Percentiles rank a stretch among this genome's conserved stretches.
Conservation (phyloP, 306 rosid species). For the Acacia confusa region DNA sequence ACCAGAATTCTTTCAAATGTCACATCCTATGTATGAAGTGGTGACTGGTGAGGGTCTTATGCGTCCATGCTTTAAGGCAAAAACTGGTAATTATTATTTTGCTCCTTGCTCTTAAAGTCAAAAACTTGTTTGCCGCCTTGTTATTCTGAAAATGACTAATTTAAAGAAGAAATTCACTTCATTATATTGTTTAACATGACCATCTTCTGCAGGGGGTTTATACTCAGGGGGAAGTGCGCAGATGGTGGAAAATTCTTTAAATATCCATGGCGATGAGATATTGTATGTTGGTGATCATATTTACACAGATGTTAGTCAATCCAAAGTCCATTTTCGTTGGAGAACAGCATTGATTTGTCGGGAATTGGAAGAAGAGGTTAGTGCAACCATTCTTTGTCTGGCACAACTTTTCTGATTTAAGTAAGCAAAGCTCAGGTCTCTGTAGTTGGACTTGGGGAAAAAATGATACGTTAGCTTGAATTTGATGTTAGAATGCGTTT, state of each 20-base stretch:
- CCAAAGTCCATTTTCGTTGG: constrained; percentile 96
- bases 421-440: constrained; percentile 6
- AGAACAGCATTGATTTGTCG: constrained; percentile 92
- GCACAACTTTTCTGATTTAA: constrained; percentile 1
- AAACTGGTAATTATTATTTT: constrained; percentile 58
- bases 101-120: constrained; percentile 12
- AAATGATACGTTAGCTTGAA: not conserved
- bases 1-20: constrained; percentile 94
- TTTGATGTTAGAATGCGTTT: not conserved
- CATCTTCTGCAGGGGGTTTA: constrained; percentile 73
- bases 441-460: not conserved
- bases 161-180: not conserved
- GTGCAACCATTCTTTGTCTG: constrained; percentile 23
- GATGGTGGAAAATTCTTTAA: constrained; percentile 84
- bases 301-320: constrained; percentile 95
- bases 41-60: constrained; percentile 95
- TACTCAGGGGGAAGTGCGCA: constrained; percentile 98
- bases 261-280: constrained; percentile 93
- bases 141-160: not conserved
- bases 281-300: constrained; percentile 98
- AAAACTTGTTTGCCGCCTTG: constrained; percentile 14
- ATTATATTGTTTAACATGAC: not conserved
- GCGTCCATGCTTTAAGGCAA: constrained; percentile 97
- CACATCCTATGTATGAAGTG: constrained; percentile 96
- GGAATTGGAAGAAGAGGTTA: constrained; percentile 97